Percentiles rank a stretch among this genome's conserved stretches.
Conservation (phyloP, 495 filamentous ascomycete species). For the Parachaetomium inaequale region DNA sequence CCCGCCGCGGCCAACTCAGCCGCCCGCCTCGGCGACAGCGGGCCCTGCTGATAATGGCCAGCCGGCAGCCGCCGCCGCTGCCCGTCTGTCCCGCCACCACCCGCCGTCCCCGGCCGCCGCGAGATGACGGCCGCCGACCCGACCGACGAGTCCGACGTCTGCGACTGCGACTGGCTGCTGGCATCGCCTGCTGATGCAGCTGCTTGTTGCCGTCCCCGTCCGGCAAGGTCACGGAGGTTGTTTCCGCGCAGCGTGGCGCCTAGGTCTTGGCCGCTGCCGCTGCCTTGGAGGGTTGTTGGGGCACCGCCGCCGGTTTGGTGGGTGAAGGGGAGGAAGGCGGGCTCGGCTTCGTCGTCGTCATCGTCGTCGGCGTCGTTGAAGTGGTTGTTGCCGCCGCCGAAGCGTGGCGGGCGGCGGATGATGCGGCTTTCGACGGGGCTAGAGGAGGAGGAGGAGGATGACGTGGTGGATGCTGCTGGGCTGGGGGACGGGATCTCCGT, state of each 20-base stretch:
- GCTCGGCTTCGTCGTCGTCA: slow-evolving; percentile 57
- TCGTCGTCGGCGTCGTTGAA: slow-evolving; percentile 24
- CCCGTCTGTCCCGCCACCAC: not conserved
- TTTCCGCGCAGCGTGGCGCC: slow-evolving; percentile 59
- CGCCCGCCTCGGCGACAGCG: slow-evolving; percentile 52
- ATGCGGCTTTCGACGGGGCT: slow-evolving; percentile 49
- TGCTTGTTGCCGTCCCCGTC: not conserved
- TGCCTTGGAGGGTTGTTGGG: not conserved
- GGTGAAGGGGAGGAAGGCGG: slow-evolving; percentile 70
- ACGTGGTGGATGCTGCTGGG: slow-evolving; percentile 35
- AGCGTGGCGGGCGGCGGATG: slow-evolving; percentile 56
- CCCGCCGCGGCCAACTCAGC: slow-evolving; percentile 56
- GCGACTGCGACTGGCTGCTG: slow-evolving; percentile 19
- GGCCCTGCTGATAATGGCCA: slow-evolving; percentile 2
- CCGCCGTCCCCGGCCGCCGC: slow-evolving; percentile 11
- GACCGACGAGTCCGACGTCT: slow-evolving; percentile 57
- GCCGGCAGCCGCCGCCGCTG: not conserved
- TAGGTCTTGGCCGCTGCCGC: slow-evolving; percentile 47
- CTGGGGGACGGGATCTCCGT: slow-evolving; percentile 33
- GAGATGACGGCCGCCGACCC: slow-evolving; percentile 53
- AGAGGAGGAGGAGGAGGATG: slow-evolving; percentile 35
- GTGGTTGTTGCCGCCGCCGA: slow-evolving; percentile 25
- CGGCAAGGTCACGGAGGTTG: slow-evolving; percentile 33
- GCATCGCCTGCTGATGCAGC: not conserved
- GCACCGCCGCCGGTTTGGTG: not conserved